phyloP scores from a whole-genome alignment of 2,329 filamentous ascomycete species.

The Escovopsis sp. region DNA sequence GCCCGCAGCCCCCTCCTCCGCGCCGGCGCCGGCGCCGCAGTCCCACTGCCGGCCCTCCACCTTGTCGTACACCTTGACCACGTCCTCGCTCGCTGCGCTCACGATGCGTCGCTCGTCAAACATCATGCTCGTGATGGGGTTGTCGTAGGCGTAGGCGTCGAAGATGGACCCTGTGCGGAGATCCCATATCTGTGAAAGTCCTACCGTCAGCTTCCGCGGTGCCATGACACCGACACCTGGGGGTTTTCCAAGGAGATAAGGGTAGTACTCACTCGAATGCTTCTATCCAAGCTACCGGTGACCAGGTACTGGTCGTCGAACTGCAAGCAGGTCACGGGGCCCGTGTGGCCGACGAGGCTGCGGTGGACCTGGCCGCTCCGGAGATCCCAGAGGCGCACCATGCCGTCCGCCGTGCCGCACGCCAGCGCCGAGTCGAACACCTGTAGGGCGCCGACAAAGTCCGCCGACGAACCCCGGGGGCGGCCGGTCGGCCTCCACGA shows the following conservation, averaged over 20 bases:
- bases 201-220: conserved; percentile 14
- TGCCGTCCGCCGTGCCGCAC: conserved; percentile 91
- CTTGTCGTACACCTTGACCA: conserved; percentile 98
- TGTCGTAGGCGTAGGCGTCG: conserved; percentile 91
- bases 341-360: conserved; percentile 89
- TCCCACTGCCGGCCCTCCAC: conserved; percentile 93
- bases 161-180: conserved; percentile 88
- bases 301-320: conserved; percentile 94
- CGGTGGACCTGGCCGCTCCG: conserved; percentile 93
- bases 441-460: conserved; percentile 89
- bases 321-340: conserved; percentile 83
- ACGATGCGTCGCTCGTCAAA: conserved; percentile 87
- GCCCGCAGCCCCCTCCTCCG: conserved; percentile 49
- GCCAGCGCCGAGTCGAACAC: conserved; percentile 93
- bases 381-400: conserved; percentile 94
- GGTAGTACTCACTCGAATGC: conserved; percentile 79
- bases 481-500: conserved; percentile 63
- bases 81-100: conserved; percentile 75
- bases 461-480: conserved; percentile 48
- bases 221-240: too few relatives aligned
- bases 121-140: conserved; percentile 89
- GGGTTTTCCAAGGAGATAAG: too few relatives aligned
- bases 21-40: conserved; percentile 68
- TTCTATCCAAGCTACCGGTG: conserved; percentile 83
- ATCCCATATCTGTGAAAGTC: conserved; percentile 75